A percentile compares a stretch with the other conserved stretches of the same genome.
Evolutionary conservation across 202 grass and related monocot genomes (phyloP).

Genomic region (Zizania palustris): DNA sequence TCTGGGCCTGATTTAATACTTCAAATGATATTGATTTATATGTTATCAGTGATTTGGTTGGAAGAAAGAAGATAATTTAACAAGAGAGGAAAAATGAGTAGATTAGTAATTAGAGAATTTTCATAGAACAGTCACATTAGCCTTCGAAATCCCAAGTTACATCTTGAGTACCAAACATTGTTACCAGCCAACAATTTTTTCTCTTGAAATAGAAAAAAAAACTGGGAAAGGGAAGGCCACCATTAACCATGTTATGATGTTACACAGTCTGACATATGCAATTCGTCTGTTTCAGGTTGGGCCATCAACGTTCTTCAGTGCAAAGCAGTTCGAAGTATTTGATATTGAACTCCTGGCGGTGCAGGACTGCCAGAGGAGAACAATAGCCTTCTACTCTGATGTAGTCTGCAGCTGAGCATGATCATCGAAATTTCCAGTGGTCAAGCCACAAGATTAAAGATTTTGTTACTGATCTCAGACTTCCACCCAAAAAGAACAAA

Average conservation of each 20-base stretch:
- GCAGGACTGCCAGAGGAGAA: conserved; percentile 87
- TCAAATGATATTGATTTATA: conserved; percentile 4
- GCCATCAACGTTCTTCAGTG: conserved; percentile 94
- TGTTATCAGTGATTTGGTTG: background rate
- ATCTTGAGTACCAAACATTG: background rate
- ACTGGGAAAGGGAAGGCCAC: too few species aligned
- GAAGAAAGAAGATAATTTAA: too few species aligned
- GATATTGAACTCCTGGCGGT: conserved; percentile 76
- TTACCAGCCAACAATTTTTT: too few species aligned
- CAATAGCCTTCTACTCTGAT: conserved; percentile 91
- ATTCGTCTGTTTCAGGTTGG: conserved; percentile 59
- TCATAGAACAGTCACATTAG: too few species aligned
- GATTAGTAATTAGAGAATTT: too few species aligned
- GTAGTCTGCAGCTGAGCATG: conserved; percentile 70
- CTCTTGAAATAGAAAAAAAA: too few species aligned
- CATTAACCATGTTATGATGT: too few species aligned
- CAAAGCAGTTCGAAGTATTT: conserved; percentile 95
- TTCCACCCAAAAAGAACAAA: background rate
- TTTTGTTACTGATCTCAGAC: background rate
- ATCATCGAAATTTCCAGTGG: background rate
- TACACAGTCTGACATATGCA: background rate
- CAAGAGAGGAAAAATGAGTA: too few species aligned
- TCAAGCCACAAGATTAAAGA: background rate
- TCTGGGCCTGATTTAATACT: background rate
- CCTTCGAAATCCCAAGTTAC: background rate